Evolutionary conservation across 176 grass and related monocot genomes (phyloP), one percentile per base, ranked within the genome.

Genomic region (Zea luxurians): DNA sequence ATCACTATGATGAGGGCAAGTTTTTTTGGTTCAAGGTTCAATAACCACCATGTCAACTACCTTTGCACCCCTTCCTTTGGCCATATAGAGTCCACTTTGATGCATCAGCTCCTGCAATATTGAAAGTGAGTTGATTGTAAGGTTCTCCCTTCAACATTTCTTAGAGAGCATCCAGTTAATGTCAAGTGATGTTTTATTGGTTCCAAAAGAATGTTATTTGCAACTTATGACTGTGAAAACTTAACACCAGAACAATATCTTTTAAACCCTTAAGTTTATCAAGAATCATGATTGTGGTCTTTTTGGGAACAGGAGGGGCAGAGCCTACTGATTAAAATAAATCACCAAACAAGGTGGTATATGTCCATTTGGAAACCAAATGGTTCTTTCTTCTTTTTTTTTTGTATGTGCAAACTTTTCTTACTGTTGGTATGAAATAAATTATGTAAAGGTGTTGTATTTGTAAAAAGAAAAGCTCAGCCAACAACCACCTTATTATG

Each of bases 31-130:
- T 74, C 71, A 84, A 78, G 61, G 77, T 65, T 80, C 71, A 27
- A 91, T 34, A 60, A 86, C 84, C 77, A 97, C 81, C 18, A 70
- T 85, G 46, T 92, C 84, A 41, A 90, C 95, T 13, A 97, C 43
- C 77, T 88, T 92, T 1, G 95, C 91, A 36, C 89, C 95, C 59
- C 91, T 91, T 76, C 87, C 83, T 82, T 92, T 94, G 9, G 85
- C 89, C 12, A 97, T 92, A 81, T 94, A 90, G 68, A 97, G 89
- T 77, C 93, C 93, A 43, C 93, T 87, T 80, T 97, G 84, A 83
- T 97, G 93, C 78, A 97, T 86, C 18, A 93, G 55, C 34, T 91
- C 95, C 91, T 97, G 83, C 54, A 84, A 52, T 12, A 83, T 66
- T 61, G 42, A 35, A 71, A 7, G 13, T 63, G 48, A n/a, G 61